Evolutionary conservation across 2,329 filamentous ascomycete species (phyloP).

Genomic region (Ascochyta clinopodiicola): DNA sequence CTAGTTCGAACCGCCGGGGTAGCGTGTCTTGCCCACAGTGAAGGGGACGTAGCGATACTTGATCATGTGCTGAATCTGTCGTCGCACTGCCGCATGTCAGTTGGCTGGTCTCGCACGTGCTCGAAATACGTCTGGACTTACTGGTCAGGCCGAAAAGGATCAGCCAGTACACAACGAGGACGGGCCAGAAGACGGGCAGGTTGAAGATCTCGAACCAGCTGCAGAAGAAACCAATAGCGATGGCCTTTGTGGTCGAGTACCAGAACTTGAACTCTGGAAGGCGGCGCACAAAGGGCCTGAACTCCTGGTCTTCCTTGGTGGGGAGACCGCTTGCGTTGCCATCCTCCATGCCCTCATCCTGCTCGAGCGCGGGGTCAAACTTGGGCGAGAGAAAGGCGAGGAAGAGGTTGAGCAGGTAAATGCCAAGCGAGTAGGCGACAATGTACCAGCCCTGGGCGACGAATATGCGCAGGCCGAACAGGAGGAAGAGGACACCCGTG

Average conservation of each 20-base stretch:
- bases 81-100: slow-evolving; percentile 72
- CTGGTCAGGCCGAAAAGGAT: slow-evolving; percentile 95
- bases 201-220: slow-evolving; percentile 95
- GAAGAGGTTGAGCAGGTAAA: slow-evolving; percentile 99
- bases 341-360: slow-evolving; percentile 96
- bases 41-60: slow-evolving; percentile 99
- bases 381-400: slow-evolving; percentile 98
- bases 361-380: slow-evolving; percentile 95
- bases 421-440: slow-evolving; percentile 95
- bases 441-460: slow-evolving; percentile 98
- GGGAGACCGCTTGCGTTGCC: slow-evolving; percentile 79
- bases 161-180: slow-evolving; percentile 98
- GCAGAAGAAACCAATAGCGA: slow-evolving; percentile 83
- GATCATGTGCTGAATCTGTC: slow-evolving; percentile 99
- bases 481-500: slow-evolving; percentile 74
- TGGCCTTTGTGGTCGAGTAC: slow-evolving; percentile 90
- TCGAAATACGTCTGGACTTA: slow-evolving; percentile 57
- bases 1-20: slow-evolving; percentile 40
- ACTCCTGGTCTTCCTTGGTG: slow-evolving; percentile 96
- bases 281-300: slow-evolving; percentile 93
- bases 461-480: slow-evolving; percentile 91
- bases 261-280: slow-evolving; percentile 99
- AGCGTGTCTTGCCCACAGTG: slow-evolving; percentile 76
- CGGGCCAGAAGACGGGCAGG: slow-evolving; percentile 98
- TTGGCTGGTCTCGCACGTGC: neutral